phyloP scores from a whole-genome alignment of 2,329 filamentous ascomycete genomes.

The Zymoseptoria ardabiliae region DNA sequence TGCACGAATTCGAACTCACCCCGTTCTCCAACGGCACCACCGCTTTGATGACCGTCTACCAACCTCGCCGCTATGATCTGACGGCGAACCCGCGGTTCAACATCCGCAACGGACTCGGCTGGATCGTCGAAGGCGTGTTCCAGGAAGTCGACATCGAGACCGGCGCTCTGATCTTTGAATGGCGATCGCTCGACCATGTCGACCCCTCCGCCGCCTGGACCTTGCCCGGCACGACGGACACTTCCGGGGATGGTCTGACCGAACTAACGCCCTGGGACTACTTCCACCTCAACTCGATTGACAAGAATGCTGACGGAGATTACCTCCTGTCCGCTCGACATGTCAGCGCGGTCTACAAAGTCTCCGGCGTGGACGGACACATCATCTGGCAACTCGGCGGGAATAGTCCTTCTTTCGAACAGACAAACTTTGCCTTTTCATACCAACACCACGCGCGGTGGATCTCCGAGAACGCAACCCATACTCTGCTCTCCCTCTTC shows the following conservation, averaged over 20 bases:
- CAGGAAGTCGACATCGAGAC: conserved; percentile 51
- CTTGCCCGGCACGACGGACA: conserved; percentile 35
- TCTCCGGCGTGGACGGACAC: conserved; percentile 39
- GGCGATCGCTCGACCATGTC: conserved; percentile 52
- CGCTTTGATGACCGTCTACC: conserved; percentile 33
- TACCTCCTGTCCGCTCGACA: conserved; percentile 45
- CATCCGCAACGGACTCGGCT: conserved; percentile 39
- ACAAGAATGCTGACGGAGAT: conserved; percentile 43
- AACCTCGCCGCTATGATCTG: conserved; percentile 40
- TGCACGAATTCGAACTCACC: conserved; percentile 47
- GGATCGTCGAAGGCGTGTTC: conserved; percentile 47
- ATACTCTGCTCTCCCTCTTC: conserved; percentile 48
- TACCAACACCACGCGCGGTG: conserved; percentile 50
- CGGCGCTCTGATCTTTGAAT: conserved; percentile 51
- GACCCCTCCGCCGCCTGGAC: conserved; percentile 44
- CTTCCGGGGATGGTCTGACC: conserved; percentile 41
- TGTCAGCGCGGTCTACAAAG: conserved; percentile 41
- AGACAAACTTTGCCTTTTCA: conserved; percentile 42
- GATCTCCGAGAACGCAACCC: conserved; percentile 37
- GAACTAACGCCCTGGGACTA: conserved; percentile 46
- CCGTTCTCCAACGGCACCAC: conserved; percentile 36
- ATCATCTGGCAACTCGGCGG: conserved; percentile 47
- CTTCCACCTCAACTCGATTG: conserved; percentile 49
- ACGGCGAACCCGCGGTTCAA: conserved; percentile 33
- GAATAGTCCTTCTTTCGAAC: conserved; percentile 39